phyloP scores from a whole-genome alignment of 345 rosid species.

The Eucalyptus polyanthemos region DNA sequence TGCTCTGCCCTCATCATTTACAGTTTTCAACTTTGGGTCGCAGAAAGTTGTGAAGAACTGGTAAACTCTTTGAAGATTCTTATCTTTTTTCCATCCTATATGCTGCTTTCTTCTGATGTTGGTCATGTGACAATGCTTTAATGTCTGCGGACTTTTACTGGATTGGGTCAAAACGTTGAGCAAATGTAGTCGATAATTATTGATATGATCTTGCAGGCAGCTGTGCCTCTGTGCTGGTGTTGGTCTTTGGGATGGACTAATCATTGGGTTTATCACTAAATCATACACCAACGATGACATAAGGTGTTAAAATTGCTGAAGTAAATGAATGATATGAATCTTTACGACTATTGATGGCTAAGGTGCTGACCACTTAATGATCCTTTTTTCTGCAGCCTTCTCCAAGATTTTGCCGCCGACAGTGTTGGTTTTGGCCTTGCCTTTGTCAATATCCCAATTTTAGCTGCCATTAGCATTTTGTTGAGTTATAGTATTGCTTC shows the following conservation, averaged over 20 bases:
- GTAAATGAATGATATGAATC: background rate
- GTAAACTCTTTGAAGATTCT: background rate
- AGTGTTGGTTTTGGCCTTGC: too few species aligned
- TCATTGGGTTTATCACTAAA: background rate
- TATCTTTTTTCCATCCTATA: background rate
- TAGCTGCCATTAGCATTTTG: constrained; percentile 13
- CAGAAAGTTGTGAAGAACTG: background rate
- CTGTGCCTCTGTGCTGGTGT: background rate
- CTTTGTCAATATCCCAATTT: background rate
- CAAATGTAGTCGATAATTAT: background rate
- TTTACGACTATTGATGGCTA: background rate
- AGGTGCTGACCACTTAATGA: background rate
- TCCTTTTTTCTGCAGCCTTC: background rate
- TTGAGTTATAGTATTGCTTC: constrained; percentile 23
- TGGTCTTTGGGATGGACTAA: constrained; percentile 1
- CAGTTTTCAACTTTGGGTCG: background rate
- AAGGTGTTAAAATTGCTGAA: background rate
- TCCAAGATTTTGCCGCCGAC: too few species aligned
- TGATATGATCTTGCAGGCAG: background rate
- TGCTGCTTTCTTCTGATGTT: background rate
- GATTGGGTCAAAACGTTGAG: background rate
- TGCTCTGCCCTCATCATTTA: background rate
- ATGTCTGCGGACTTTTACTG: background rate
- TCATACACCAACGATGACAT: background rate
- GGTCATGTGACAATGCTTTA: background rate